Conservation (phyloP, 352 stramenopile genomes). For the Pythium scleroteichum region DNA sequence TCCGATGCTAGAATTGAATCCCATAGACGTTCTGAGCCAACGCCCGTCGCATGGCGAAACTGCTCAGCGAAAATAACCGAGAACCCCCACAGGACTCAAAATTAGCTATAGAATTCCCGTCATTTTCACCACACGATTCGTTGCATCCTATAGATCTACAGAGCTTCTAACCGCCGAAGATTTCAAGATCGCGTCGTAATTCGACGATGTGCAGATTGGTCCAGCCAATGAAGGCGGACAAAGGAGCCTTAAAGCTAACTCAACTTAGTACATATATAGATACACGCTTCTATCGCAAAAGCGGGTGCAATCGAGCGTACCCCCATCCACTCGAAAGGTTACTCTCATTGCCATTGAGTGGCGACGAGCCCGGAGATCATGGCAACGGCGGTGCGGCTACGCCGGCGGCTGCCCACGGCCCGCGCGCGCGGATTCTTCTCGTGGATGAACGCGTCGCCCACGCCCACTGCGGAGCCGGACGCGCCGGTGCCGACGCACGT, state of each 20-base stretch:
- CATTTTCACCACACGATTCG: slow-evolving; percentile 21
- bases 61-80: slow-evolving; percentile 17
- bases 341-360: not conserved
- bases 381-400: not conserved
- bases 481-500: slow-evolving; percentile 34
- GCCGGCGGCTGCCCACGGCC: not conserved
- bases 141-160: slow-evolving; percentile 15
- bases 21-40: not conserved
- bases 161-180: not conserved
- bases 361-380: not conserved
- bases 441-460: slow-evolving; percentile 10
- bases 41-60: slow-evolving; percentile 22
- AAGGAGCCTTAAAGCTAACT: too few species aligned
- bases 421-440: slow-evolving; percentile 20
- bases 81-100: slow-evolving; percentile 16
- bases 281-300: too few species aligned
- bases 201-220: too few species aligned
- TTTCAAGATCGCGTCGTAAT: slow-evolving; percentile 18
- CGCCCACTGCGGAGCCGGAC: not conserved
- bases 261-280: too few species aligned
- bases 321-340: not conserved
- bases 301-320: too few species aligned
- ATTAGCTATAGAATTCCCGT: slow-evolving; percentile 19
- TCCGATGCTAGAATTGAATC: slow-evolving; percentile 13
- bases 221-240: too few species aligned